Conservation (phyloP, 306 rosid genomes). For the Trifolium dubium region DNA sequence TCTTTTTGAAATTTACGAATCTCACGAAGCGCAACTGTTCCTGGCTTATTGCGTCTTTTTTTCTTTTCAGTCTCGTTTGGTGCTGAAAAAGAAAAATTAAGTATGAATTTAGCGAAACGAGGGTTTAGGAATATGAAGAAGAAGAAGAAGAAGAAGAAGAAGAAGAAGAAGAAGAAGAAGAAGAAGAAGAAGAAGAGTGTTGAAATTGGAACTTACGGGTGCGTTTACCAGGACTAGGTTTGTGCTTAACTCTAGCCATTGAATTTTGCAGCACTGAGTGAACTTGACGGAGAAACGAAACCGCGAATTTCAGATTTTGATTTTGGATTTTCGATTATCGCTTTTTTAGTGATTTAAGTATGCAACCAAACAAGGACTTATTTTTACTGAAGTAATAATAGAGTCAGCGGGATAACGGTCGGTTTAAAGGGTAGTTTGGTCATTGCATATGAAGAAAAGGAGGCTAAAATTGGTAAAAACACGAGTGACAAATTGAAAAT, state of each 20-base stretch:
- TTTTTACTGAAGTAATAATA: no score
- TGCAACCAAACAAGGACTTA: neutral
- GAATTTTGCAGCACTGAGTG: neutral
- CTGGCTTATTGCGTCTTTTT: conserved; percentile 61
- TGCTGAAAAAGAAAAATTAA: neutral
- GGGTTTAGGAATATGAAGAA: neutral
- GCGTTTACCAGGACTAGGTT: neutral
- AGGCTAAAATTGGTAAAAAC: neutral
- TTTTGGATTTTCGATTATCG: neutral
- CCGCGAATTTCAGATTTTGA: neutral
- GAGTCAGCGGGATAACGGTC: neutral
- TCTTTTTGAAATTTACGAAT: conserved; percentile 67
- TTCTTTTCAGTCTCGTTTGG: conserved; percentile 38
- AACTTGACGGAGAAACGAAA: neutral
- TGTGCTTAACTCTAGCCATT: neutral
- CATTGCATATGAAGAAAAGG: neutral
- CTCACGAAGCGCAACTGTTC: conserved; percentile 75
- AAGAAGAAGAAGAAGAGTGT: no score
- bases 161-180: no score
- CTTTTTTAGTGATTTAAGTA: neutral
- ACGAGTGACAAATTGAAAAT: no score
- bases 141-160: no score
- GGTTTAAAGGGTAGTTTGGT: neutral
- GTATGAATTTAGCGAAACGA: neutral
- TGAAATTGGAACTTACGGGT: neutral